phyloP scores from a whole-genome alignment of 1,284 basidiomycete species.

The Ganoderma sp. region DNA sequence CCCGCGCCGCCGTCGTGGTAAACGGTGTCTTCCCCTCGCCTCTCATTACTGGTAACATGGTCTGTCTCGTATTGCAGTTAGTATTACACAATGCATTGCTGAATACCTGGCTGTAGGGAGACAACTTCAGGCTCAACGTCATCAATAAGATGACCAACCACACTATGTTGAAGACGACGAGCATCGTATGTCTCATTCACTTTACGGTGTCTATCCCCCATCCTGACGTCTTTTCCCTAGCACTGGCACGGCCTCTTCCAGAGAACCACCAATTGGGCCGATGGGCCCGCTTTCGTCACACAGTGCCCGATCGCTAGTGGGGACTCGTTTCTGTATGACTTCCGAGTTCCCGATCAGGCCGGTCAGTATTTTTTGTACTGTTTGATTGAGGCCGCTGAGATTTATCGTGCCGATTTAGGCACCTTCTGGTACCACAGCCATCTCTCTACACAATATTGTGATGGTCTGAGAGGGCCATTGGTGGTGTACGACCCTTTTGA shows the following conservation, averaged over 20 bases:
- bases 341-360: constrained; percentile 39
- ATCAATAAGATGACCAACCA: constrained; percentile 15
- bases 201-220: neutral
- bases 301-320: constrained; percentile 48
- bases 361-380: constrained; percentile 23
- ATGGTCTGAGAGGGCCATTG: constrained; percentile 39
- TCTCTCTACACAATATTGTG: constrained; percentile 25
- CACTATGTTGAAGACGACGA: constrained; percentile 45
- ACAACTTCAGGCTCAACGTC: constrained; percentile 29
- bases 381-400: too few relatives aligned
- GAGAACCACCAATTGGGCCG: constrained; percentile 38
- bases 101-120: constrained; percentile 28
- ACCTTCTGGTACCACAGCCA: constrained; percentile 33
- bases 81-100: neutral
- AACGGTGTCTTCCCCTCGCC: constrained; percentile 37
- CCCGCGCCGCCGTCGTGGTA: constrained; percentile 34
- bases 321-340: constrained; percentile 48
- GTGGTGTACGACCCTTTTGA: constrained; percentile 49
- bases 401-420: constrained; percentile 8
- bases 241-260: constrained; percentile 45
- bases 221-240: constrained; percentile 25
- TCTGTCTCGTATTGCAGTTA: constrained; percentile 9
- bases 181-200: constrained; percentile 34
- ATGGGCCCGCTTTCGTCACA: constrained; percentile 15
- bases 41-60: constrained; percentile 36